These are phyloP conservation scores for Colletotrichum neosansevieriae DNA, from an alignment of 2,329 filamentous ascomycete species.

Conservation along the genomic window DNA sequence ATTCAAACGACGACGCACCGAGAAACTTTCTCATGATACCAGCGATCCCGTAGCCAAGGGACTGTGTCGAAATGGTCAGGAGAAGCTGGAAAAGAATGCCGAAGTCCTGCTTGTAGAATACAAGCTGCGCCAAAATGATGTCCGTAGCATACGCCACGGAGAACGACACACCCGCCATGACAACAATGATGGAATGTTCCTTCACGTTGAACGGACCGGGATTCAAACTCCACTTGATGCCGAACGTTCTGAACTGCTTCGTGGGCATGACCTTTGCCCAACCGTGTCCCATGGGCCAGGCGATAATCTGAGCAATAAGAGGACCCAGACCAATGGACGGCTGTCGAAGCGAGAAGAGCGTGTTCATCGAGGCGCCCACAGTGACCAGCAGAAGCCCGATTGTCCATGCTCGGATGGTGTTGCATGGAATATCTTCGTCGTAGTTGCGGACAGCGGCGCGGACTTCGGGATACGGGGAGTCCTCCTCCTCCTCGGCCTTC, in stretches of 20 bases:
- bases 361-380: conserved; percentile 71
- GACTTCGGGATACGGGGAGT: conserved; percentile 76
- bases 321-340: conserved; percentile 72
- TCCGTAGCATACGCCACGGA: conserved; percentile 79
- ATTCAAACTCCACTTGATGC: conserved; percentile 69
- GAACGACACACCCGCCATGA: conserved; percentile 80
- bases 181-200: conserved; percentile 75
- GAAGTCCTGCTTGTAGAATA: conserved; percentile 79
- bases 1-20: conserved; percentile 52
- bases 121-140: conserved; percentile 76
- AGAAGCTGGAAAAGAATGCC: conserved; percentile 75
- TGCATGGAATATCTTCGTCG: conserved; percentile 74
- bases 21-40: conserved; percentile 75
- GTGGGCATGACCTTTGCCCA: conserved; percentile 70
- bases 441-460: conserved; percentile 73
- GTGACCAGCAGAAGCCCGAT: conserved; percentile 70
- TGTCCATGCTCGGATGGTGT: conserved; percentile 74
- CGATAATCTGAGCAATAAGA: conserved; percentile 73
- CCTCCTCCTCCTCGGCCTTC: conserved; percentile 59
- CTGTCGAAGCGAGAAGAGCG: conserved; percentile 71
- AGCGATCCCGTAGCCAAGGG: conserved; percentile 76
- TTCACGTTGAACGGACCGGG: conserved; percentile 78
- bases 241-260: conserved; percentile 63
- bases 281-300: conserved; percentile 71
- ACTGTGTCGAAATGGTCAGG: conserved; percentile 76